Base-by-base conservation (phyloP, 1,284 basidiomycete genomes). In the Ceratobasidium sp. region DNA sequence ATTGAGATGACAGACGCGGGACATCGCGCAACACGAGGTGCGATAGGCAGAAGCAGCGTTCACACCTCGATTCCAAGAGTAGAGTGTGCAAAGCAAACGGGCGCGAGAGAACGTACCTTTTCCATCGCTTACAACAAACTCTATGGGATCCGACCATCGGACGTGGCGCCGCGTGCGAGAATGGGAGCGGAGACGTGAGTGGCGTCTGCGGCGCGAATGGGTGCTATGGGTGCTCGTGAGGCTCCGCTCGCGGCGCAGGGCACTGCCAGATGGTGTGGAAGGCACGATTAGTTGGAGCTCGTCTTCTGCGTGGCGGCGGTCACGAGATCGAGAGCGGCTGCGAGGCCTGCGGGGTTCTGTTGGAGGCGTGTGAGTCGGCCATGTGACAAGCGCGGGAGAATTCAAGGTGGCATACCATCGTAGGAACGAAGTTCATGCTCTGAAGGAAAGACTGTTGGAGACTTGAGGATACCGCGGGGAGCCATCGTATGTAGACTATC, bases 251-350 rank as follows among this genome's bases (percentile, higher is more conserved):
- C 66, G 66, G 19, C 29, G 29, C 8, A 31, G 45, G n/a, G 59
- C 19, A 22, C 36, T 44, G 33, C 19, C 50, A 8, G 63, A 53
- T 11, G 11, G 36, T 11, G 36, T 41, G 36, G 36, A 41, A n/a
- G 51, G 59, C 19, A 47, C 47, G 17, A 64, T 41, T 24, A 69
- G 36, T 19, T 66, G 64, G 66, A 57, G 53, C 41, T 36, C 48
- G 17, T 69, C 66, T 24, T 69, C 66, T n/a, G 66, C 53, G 53
- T 57, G 66, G 53, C 51, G 66, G 53, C 41, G 66, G 66, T 69
- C 66, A 69, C 66, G 66, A 41, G 66, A 69, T 36, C 66, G 66
- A 11, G 66, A 69, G 36, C 66, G 51, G 53, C 29, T 57, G 66
- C 66, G 66, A 41, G 51, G 33, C n/a, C 36, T 60, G 33, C 57